A percentile compares a stretch with the other conserved stretches of the same genome.
Evolutionary conservation across 768 basidiomycete species (phyloP).

Genomic region (Lentinus tigrinus): DNA sequence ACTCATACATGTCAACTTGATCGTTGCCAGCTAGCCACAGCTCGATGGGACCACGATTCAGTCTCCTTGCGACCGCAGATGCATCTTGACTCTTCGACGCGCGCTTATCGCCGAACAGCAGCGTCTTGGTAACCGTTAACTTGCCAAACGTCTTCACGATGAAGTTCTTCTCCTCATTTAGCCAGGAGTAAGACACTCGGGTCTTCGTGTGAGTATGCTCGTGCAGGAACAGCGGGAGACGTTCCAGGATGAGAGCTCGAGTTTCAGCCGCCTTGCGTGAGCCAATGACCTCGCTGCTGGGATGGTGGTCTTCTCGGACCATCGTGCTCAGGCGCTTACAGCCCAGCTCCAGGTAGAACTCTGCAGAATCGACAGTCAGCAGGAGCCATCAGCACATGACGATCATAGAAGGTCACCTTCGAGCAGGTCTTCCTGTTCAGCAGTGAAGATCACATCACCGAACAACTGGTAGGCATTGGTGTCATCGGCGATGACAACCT

Average conservation of each 20-base stretch:
- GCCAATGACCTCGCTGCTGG: slow-evolving; percentile 48
- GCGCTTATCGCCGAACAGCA: slow-evolving; percentile 51
- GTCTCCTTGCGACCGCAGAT: slow-evolving; percentile 65
- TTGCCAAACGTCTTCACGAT: slow-evolving; percentile 68
- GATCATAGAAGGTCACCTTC: slow-evolving; percentile 54
- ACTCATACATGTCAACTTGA: slow-evolving; percentile 91
- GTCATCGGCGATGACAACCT: slow-evolving; percentile 86
- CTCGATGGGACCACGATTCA: slow-evolving; percentile 60
- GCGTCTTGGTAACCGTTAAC: slow-evolving; percentile 58
- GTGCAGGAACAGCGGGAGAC: slow-evolving; percentile 88
- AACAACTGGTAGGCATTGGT: slow-evolving; percentile 79
- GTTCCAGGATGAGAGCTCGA: slow-evolving; percentile 69
- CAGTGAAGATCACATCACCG: slow-evolving; percentile 69
- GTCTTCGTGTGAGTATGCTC: slow-evolving; percentile 76
- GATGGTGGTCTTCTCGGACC: slow-evolving; percentile 76
- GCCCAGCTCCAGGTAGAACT: slow-evolving; percentile 76
- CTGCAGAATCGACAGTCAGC: slow-evolving; percentile 38
- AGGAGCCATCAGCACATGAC: too few relatives aligned
- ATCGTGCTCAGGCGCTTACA: slow-evolving; percentile 69
- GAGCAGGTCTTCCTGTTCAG: slow-evolving; percentile 87
- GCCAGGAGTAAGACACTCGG: slow-evolving; percentile 63
- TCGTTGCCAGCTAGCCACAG: slow-evolving; percentile 76
- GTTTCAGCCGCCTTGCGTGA: slow-evolving; percentile 50
- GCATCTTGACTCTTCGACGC: slow-evolving; percentile 61
- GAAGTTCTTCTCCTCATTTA: slow-evolving; percentile 63